These are phyloP conservation scores for Solanum ossicruentum DNA, from an alignment of 257 asterid genomes.

Conservation along the genomic window DNA sequence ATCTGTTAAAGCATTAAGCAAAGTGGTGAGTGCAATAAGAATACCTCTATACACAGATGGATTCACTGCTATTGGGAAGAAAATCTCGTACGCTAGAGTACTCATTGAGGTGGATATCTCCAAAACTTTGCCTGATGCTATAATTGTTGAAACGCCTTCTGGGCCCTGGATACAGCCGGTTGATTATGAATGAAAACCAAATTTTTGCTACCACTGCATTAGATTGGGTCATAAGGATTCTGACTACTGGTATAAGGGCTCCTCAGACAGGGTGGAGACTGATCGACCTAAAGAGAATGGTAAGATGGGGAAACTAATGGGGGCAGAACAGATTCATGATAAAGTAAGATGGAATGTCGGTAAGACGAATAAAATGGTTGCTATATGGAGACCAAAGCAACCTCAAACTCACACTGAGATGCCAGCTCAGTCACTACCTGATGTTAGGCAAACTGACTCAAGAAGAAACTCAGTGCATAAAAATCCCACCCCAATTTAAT, in stretches of 20 bases:
- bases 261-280: too few relatives aligned
- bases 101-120: not conserved
- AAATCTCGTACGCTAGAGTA: not conserved
- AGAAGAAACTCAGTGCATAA: too few relatives aligned
- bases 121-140: not conserved
- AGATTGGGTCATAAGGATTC: not conserved
- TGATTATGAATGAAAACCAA: not conserved
- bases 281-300: too few relatives aligned
- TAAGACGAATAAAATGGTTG: too few relatives aligned
- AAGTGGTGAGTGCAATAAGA: not conserved
- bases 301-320: too few relatives aligned
- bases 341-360: not conserved
- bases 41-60: not conserved
- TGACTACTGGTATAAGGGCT: too few relatives aligned
- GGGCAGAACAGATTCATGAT: too few relatives aligned
- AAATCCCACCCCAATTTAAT: too few relatives aligned
- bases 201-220: not conserved
- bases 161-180: not conserved
- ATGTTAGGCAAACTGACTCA: too few relatives aligned
- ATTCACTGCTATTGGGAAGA: not conserved
- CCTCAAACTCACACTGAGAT: not conserved
- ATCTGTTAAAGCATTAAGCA: not conserved
- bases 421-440: too few relatives aligned
- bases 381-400: not conserved
- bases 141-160: not conserved